Evolutionary conservation across 164 flowering plant species (phyloP).

Genomic region (Stephania yunnanensis): DNA sequence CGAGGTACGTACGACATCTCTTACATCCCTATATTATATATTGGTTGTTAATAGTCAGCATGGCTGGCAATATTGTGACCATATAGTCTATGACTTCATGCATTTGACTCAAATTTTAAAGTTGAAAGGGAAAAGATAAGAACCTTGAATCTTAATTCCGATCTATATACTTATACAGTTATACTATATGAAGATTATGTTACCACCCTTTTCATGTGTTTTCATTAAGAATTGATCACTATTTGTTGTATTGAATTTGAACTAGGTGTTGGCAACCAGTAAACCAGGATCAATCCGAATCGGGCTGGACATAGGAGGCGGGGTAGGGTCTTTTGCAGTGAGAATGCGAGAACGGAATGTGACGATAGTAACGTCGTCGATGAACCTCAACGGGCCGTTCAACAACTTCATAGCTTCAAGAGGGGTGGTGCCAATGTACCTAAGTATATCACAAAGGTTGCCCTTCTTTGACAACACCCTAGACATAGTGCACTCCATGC

Average conservation of each 20-base stretch:
- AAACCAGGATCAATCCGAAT: slow-evolving; percentile 45
- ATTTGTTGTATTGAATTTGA: too few species aligned
- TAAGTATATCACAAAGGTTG: slow-evolving; percentile 56
- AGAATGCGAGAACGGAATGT: slow-evolving; percentile 55
- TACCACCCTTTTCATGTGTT: too few species aligned
- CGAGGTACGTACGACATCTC: slow-evolving; percentile 33
- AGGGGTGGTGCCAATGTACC: slow-evolving; percentile 53
- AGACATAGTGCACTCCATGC: slow-evolving; percentile 66
- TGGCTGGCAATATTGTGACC: too few species aligned
- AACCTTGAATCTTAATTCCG: too few species aligned
- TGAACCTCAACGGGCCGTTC: slow-evolving; percentile 71
- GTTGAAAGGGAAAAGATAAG: too few species aligned
- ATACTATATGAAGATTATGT: too few species aligned
- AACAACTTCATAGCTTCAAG: slow-evolving; percentile 56
- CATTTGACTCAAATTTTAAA: too few species aligned
- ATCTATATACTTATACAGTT: too few species aligned
- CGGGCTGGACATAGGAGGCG: slow-evolving; percentile 75
- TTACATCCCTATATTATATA: too few species aligned
- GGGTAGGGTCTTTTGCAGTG: slow-evolving; percentile 52
- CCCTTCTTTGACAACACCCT: slow-evolving; percentile 70
- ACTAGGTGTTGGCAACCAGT: slow-evolving; percentile 1
- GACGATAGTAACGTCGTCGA: slow-evolving; percentile 55
- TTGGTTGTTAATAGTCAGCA: too few species aligned
- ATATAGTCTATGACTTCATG: too few species aligned
- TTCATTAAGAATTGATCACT: too few species aligned